Conservation (phyloP, 2,329 filamentous ascomycete genomes). For the Pseudogymnoascus sp. region DNA sequence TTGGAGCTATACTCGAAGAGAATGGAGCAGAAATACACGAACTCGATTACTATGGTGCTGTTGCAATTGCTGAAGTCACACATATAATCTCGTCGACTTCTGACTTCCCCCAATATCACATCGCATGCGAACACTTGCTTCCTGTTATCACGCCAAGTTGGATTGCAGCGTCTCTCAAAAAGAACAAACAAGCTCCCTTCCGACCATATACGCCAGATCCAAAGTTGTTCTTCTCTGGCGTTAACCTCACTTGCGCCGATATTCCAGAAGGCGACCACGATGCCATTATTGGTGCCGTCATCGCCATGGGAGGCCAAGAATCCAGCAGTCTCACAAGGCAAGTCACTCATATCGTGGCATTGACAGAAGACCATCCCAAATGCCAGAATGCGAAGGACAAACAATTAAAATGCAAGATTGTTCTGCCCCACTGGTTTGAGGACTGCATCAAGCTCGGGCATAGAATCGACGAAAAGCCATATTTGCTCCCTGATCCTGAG, state of each 20-base stretch:
- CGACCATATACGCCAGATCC: constrained; percentile 87
- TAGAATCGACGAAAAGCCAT: constrained; percentile 81
- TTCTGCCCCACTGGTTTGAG: constrained; percentile 96
- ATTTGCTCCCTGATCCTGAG: constrained; percentile 76
- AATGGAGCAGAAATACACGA: constrained; percentile 30
- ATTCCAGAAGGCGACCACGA: constrained; percentile 83
- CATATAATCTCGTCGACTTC: constrained; percentile 69
- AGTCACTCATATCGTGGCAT: constrained; percentile 82
- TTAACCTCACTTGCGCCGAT: constrained; percentile 74
- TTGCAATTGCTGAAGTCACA: constrained; percentile 40
- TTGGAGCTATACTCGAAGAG: constrained; percentile 21
- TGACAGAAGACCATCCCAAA: constrained; percentile 67
- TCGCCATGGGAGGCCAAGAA: constrained; percentile 82
- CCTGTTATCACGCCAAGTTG: constrained; percentile 77
- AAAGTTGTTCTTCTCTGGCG: constrained; percentile 77
- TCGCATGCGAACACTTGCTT: constrained; percentile 67
- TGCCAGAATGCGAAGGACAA: constrained; percentile 55
- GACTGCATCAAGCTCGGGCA: constrained; percentile 91
- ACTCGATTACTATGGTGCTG: constrained; percentile 29
- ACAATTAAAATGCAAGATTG: constrained; percentile 65
- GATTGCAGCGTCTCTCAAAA: constrained; percentile 63
- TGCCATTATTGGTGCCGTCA: constrained; percentile 78
- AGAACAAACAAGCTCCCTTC: constrained; percentile 64
- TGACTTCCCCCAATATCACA: constrained; percentile 82
- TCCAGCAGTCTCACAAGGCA: constrained; percentile 60